Evolutionary conservation across 2,329 filamentous ascomycete genomes (phyloP).

Genomic region (Xenoacremonium recifei): DNA sequence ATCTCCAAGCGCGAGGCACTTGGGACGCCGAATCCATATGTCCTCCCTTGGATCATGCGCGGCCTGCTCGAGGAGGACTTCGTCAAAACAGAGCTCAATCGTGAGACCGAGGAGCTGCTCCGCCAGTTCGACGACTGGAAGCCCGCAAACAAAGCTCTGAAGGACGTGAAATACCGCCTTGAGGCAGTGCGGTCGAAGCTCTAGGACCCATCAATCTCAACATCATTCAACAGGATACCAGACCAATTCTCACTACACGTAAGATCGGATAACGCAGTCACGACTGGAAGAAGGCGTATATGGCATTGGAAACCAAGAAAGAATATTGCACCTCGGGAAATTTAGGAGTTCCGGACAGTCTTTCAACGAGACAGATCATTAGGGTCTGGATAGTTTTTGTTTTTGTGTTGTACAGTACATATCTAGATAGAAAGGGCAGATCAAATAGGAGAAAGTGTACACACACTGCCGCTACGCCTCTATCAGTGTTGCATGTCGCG

Average conservation of each 20-base stretch:
- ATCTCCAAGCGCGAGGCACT: conserved; percentile 31
- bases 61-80: conserved; percentile 89
- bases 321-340: not conserved
- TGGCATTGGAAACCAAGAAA: not conserved
- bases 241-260: not conserved
- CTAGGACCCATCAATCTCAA: conserved; percentile 26
- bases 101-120: conserved; percentile 78
- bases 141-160: conserved; percentile 83
- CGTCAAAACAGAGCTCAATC: conserved; percentile 75
- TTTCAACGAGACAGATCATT: not conserved
- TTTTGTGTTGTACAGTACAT: not conserved
- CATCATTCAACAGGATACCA: not conserved
- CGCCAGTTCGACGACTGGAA: conserved; percentile 92
- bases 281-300: not conserved
- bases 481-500: no score
- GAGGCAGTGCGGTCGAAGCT: conserved; percentile 89
- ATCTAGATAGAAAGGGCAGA: not conserved
- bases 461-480: no score
- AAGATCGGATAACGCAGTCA: not conserved
- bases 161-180: conserved; percentile 92
- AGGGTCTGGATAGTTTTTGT: not conserved
- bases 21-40: conserved; percentile 74
- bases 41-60: conserved; percentile 93
- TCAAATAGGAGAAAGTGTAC: no score
- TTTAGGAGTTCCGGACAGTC: not conserved